These are phyloP conservation scores for Eucalyptus rudis DNA, from an alignment of 345 rosid species.

Conservation along the genomic window DNA sequence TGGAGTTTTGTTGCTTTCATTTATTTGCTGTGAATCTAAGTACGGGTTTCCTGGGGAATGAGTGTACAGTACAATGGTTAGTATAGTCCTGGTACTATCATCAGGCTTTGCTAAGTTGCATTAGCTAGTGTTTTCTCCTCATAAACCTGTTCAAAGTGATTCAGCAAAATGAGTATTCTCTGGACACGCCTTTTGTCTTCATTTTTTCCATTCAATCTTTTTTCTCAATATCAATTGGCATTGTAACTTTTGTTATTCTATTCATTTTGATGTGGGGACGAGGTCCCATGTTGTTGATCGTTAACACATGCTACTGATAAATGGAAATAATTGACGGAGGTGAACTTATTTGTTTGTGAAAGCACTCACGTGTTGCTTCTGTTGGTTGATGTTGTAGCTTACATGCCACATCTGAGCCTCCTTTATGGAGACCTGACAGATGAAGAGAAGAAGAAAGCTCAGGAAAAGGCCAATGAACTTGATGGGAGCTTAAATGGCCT, in stretches of 20 bases:
- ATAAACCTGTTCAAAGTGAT: neutral
- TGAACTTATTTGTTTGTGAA: neutral
- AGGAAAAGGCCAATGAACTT: constrained; percentile 44
- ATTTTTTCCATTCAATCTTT: neutral
- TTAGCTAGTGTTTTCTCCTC: neutral
- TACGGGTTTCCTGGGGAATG: neutral
- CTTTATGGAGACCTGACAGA: constrained; percentile 61
- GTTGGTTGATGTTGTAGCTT: constrained; percentile 25
- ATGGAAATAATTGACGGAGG: neutral
- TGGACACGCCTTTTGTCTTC: neutral
- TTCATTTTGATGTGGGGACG: neutral
- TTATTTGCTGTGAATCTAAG: neutral
- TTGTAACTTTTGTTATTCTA: neutral
- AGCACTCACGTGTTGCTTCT: neutral
- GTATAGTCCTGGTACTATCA: accelerated
- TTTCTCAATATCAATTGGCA: neutral
- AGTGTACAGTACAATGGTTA: neutral
- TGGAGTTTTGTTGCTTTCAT: neutral
- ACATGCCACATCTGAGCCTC: constrained; percentile 89
- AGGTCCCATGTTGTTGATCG: neutral
- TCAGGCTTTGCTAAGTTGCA: neutral
- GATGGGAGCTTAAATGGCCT: constrained; percentile 34
- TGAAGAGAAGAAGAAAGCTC: constrained; percentile 64
- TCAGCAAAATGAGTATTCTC: neutral
- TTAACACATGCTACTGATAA: neutral